phyloP scores from a whole-genome alignment of 2,329 filamentous ascomycete genomes.

The Sporothrix mexicana region DNA sequence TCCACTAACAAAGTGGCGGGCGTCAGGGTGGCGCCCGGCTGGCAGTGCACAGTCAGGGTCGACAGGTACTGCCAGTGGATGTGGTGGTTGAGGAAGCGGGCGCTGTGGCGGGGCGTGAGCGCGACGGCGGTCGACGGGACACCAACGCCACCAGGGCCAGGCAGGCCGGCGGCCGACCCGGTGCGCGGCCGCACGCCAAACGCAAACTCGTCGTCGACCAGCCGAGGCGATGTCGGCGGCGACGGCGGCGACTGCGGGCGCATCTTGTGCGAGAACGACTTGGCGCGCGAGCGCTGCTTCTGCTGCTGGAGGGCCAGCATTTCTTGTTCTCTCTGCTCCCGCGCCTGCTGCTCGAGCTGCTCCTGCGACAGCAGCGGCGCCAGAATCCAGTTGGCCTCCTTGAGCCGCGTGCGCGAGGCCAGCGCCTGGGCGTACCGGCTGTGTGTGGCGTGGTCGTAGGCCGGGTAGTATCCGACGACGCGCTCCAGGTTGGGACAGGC shows the following conservation, averaged over 20 bases:
- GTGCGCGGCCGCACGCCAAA: background rate
- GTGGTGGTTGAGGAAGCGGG: constrained; percentile 52
- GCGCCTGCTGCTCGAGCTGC: constrained; percentile 37
- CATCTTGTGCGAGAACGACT: constrained; percentile 32
- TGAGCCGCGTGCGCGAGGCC: constrained; percentile 60
- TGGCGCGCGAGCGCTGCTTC: constrained; percentile 21
- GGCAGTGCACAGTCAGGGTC: constrained; percentile 64
- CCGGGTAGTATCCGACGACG: constrained; percentile 59
- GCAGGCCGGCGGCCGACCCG: background rate
- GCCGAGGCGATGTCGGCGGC: constrained; percentile 15
- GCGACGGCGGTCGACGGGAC: constrained; percentile 36
- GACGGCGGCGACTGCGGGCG: constrained; percentile 28
- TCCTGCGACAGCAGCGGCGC: constrained; percentile 48
- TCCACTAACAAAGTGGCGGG: constrained; percentile 59
- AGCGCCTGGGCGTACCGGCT: constrained; percentile 64
- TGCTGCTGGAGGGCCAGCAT: background rate
- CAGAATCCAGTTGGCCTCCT: constrained; percentile 65
- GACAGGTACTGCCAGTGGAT: constrained; percentile 61
- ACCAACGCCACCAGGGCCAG: background rate
- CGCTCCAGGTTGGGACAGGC: constrained; percentile 68
- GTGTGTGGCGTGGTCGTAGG: constrained; percentile 60
- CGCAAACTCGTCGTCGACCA: background rate
- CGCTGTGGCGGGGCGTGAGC: constrained; percentile 48
- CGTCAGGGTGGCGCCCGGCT: constrained; percentile 60
- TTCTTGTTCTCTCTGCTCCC: constrained; percentile 1